Evolutionary conservation across 352 stramenopile species (phyloP), one percentile per base, ranked within the genome.

Genomic region (Plasmopara muralis): DNA sequence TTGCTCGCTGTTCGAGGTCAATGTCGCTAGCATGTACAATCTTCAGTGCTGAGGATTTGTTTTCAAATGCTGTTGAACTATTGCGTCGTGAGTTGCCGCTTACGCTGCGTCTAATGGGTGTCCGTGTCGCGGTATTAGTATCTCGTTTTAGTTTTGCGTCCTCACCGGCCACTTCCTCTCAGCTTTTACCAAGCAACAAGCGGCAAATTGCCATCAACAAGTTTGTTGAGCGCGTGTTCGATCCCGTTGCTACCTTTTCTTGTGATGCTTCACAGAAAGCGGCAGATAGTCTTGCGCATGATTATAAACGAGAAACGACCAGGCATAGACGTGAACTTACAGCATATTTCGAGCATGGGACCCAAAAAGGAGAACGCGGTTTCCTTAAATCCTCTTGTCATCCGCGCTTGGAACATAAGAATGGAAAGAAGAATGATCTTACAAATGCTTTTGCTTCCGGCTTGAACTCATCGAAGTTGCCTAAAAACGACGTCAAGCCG

Each of bases 41-140:
- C 25, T 70, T 55, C 12, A 72, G 63, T 12, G 63, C 54, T 14
- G 72, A 84, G 3, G 69, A 83, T 34, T 20, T 90, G 35, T 81
- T 65, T 35, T 57, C 53, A 0, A 55, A 57, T 6, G 77, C 77
- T 15, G 57, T 78, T 3, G 67, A 83, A 55, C 34, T 88, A 14
- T 37, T 90, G 30, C 60, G 66, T 9, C 82, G 82, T 47, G 77
- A 90, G 34, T 37, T 88, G 44, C 80, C 80, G 8, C 65, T 90
- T n/a, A 79, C 60, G 14, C 57, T 88, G 35, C 73, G 80, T 7
- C 55, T 90, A 7, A 73, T 90, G 60, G 80, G 80, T 4, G 71
- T 88, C 7, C 77, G 77, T 16, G 80, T 69, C 20, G 75, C 80
- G 0, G 44, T 65, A 9, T 61, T 88, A 2, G 66, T 85, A 40